phyloP scores from a whole-genome alignment of 768 basidiomycete species.

The Pluteus cervinus region DNA sequence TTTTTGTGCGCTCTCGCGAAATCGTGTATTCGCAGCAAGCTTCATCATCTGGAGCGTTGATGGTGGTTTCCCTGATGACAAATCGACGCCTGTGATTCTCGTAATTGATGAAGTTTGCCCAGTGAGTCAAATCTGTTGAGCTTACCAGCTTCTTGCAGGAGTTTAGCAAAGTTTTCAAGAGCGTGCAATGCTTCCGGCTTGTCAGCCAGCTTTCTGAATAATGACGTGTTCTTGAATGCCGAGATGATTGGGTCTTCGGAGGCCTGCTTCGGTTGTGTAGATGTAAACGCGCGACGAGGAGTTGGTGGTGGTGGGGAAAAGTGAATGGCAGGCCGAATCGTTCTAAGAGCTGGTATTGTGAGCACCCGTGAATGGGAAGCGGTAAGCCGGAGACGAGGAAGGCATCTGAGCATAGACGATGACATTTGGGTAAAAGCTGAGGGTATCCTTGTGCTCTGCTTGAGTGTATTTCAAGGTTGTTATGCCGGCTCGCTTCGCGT shows the following conservation, averaged over 20 bases:
- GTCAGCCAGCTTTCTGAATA: constrained; percentile 42
- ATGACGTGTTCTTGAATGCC: constrained; percentile 33
- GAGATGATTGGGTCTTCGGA: neutral
- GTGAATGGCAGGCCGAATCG: too few relatives aligned
- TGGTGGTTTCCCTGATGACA: constrained; percentile 34
- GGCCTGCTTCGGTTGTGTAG: neutral
- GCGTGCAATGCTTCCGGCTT: constrained; percentile 47
- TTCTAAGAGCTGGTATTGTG: too few relatives aligned
- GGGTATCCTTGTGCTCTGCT: too few relatives aligned
- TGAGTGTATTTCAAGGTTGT: too few relatives aligned
- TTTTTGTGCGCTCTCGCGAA: constrained; percentile 38
- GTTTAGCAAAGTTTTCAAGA: constrained; percentile 34
- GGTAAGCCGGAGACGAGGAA: too few relatives aligned
- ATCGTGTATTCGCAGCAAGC: constrained; percentile 45
- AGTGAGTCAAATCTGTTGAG: neutral
- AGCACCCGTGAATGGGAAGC: too few relatives aligned
- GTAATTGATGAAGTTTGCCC: too few relatives aligned
- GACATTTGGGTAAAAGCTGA: too few relatives aligned
- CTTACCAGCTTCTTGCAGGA: constrained; percentile 45
- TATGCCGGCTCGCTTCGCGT: too few relatives aligned
- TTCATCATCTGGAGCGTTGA: constrained; percentile 49
- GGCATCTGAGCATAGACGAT: too few relatives aligned
- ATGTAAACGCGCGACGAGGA: neutral
- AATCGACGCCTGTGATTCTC: constrained; percentile 41
- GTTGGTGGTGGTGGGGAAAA: too few relatives aligned